Conservation (phyloP, 2,329 filamentous ascomycete species). For the Leptosphaerulina australis region DNA sequence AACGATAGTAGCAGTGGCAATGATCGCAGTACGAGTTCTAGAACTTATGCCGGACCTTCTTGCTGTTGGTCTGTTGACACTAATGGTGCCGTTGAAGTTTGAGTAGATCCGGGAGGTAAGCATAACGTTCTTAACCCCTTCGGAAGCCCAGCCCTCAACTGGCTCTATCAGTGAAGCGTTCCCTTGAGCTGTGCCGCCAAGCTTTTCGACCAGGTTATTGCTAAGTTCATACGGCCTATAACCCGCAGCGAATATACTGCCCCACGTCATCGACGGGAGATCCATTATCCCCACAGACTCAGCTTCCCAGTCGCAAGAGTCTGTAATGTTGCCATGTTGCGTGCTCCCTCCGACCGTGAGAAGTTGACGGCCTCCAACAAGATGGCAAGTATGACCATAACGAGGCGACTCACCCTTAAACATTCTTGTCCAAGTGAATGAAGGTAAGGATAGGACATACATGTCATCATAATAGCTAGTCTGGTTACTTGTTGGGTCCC, state of each 20-base stretch:
- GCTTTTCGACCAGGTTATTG: slow-evolving; percentile 10
- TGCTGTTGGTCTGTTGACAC: neutral
- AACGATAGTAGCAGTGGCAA: neutral
- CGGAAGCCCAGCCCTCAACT: slow-evolving; percentile 12
- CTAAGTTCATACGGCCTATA: slow-evolving; percentile 10
- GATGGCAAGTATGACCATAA: slow-evolving; percentile 52
- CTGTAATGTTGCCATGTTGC: slow-evolving; percentile 9
- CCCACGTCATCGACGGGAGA: slow-evolving; percentile 22
- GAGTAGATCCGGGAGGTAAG: slow-evolving; percentile 1
- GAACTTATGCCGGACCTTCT: neutral
- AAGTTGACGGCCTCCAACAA: slow-evolving; percentile 49
- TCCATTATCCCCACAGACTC: slow-evolving; percentile 24
- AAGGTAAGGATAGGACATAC: slow-evolving; percentile 49
- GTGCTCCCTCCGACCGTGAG: slow-evolving; percentile 50
- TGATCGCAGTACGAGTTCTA: neutral
- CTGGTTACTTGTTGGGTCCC: slow-evolving; percentile 40
- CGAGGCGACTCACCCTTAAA: slow-evolving; percentile 43
- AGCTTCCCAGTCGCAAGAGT: slow-evolving; percentile 28
- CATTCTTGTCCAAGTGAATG: slow-evolving; percentile 1
- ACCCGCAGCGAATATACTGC: slow-evolving; percentile 20
- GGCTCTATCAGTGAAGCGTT: slow-evolving; percentile 11
- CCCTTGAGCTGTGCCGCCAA: slow-evolving; percentile 20
- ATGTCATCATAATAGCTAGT: slow-evolving; percentile 50
- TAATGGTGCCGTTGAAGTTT: neutral
- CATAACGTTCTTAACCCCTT: neutral